Base-by-base conservation (phyloP, 2,329 filamentous ascomycete species). In the Sarocladium brachiariae region DNA sequence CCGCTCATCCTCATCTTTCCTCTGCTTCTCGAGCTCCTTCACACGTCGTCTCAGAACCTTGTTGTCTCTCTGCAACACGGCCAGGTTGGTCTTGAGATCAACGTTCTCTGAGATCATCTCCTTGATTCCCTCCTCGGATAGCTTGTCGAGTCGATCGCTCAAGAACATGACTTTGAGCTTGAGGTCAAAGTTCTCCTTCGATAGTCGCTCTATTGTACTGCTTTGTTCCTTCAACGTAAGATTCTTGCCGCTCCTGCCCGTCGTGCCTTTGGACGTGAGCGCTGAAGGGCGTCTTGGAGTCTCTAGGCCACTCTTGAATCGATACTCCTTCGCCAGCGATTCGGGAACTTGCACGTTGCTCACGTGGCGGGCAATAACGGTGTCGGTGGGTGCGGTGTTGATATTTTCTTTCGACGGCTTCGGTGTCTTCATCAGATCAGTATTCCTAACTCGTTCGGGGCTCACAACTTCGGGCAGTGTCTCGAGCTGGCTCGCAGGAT, bases 61-160 rank as follows among this genome's bases (percentile, higher is more conserved):
- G 63, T 89, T 93, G 61, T 99, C 93, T 56, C 95, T 89, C 66
- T 95, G 89, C 52, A 93, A 77, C 31, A 93, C 88, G 3, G 92
- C 83, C 39, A 96, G 80, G 54, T 88, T 89, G 0, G 92, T 96
- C 67, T 95, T 93, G 46, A 97, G 78, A 64, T 96, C 90, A 4
- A 97, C 92, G 60, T 96, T 99, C 67, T 96, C 92, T 39, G 89
- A 90, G 59, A 97, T 95, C 85, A 96, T 95, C 65, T 96, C 92
- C 70, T 95, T 95, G 65, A 99, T 86, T 56, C 91, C 90, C 69
- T 97, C 92, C 65, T 97, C 92, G 1, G 91, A 96, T 37, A 95
- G 80, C 63, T 92, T 93, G 67, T 95, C 90, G 18, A 99, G 73
- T 2, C 92, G 87, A 65, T 97, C 89, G 61, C 92, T 95, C 46